Base-by-base conservation (phyloP, 768 basidiomycete genomes). In the Tulasnella sp. region DNA sequence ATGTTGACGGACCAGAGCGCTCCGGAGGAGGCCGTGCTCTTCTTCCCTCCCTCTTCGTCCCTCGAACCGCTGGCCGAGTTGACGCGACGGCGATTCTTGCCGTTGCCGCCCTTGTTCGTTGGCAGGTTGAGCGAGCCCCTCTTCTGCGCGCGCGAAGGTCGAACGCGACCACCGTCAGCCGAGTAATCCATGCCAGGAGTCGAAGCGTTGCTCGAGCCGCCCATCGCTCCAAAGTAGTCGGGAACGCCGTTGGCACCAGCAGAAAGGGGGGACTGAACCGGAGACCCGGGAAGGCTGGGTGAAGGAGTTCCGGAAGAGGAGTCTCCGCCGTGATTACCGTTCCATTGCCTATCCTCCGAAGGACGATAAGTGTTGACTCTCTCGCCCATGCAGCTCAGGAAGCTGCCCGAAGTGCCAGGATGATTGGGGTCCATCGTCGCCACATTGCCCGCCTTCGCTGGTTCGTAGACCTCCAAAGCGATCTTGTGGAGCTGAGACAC, bases 401-500 rank as follows among this genome's bases (percentile, higher is more conserved):
- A 95, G 8, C 91, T 88, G 47, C 93, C 92, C 7, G 88, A 89
- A 40, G 83, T 79, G 22, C 93, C 93, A 0, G 91, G 90, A 1
- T 89, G 89, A 34, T 91, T 91, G 12, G 86, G 86, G 69, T 92
- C 71, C 71, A 69, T 72, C 22, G 75, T 67, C 22, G 17, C 90
- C 3, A 90, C 89, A 17, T 69, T 72, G 79, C 86, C 83, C 63
- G 84, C 84, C 79, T 88, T 90, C 75, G 81, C 83, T 11, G 85
- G 81, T 77, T 94, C 93, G 75, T 87, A 93, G 17, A 95, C 91
- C 81, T 95, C 94, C 75, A 95, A 94, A 1, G 94, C 94, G 75
- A 97, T 90, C 83, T 96, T 97, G 83, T 96, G 95, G 71, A 97
- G 84, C 78, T 98, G 95, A 26, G 94, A 94, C 52, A 98, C 95